These are phyloP conservation scores for Lentinula detonsa DNA, from an alignment of 768 basidiomycete genomes.

Conservation along the genomic window DNA sequence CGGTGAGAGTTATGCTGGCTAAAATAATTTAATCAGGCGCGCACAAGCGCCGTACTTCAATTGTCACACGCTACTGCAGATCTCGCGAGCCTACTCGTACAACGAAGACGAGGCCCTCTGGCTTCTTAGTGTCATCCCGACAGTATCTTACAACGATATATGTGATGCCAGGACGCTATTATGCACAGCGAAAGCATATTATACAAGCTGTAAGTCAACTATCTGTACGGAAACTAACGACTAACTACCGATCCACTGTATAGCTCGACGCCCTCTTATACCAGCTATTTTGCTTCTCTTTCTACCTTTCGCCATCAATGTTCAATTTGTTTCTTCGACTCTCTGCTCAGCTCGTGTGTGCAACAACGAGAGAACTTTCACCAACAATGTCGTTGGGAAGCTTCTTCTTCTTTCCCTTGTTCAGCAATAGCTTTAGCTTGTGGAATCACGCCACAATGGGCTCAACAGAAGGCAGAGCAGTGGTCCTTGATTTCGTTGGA, in stretches of 20 bases:
- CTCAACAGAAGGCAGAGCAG: slow-evolving; percentile 48
- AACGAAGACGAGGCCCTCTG: not conserved
- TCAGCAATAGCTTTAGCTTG: slow-evolving; percentile 53
- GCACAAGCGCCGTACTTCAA: not conserved
- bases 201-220: slow-evolving; percentile 50
- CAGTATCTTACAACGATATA: not conserved
- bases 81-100: not conserved
- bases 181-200: slow-evolving; percentile 68
- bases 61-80: not conserved
- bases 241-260: slow-evolving; percentile 9
- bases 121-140: not conserved
- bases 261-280: slow-evolving; percentile 69
- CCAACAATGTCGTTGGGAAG: slow-evolving; percentile 60
- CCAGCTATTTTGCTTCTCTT: slow-evolving; percentile 70
- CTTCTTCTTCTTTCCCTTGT: slow-evolving; percentile 53
- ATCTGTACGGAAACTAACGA: not conserved
- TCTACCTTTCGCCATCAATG: slow-evolving; percentile 68
- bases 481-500: slow-evolving; percentile 77
- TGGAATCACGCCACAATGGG: slow-evolving; percentile 56
- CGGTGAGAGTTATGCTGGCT: too few species aligned
- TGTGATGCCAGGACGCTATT: slow-evolving; percentile 54
- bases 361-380: slow-evolving; percentile 63
- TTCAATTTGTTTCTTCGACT: slow-evolving; percentile 49
- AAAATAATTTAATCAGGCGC: not conserved
- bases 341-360: slow-evolving; percentile 57